Evolutionary conservation across 345 rosid species (phyloP), one percentile per base, ranked within the genome.

Genomic region (Triadica sebifera): DNA sequence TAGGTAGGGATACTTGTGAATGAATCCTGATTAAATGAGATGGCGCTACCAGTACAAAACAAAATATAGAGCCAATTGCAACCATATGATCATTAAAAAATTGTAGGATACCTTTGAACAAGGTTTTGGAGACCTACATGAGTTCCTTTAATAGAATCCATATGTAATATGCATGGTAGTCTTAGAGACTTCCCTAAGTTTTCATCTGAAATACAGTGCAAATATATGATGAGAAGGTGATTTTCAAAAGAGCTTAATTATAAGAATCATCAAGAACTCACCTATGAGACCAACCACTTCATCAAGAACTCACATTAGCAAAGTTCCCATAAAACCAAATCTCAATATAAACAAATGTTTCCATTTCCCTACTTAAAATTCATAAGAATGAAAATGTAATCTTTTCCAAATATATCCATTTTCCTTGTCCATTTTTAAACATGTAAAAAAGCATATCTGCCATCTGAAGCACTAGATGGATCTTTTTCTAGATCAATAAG

Each of bases 111-210:
- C 99, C 98, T 93, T 79, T 95, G 99, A 69, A 93, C 81, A 45
- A 95, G 96, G 82, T 86, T 90, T 80, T 95, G 90, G 73, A 95
- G 96, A 37, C 99, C 98, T 13, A 92, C 87, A 74, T 95, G 99
- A 78, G 89, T 95, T 79, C 99, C 99, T 91, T 78, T 95, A 60
- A 95, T 90, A 65, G 99, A 93, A 81, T 95, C 99, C 99, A 95
- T 93, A 74, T 95, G 99, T 82, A 95, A 78, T 76, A 95, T 86
- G 76, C 99, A 95, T 19, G 99, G 98, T 29, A 93, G 80, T 77
- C 82, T 93, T 53, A 76, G 72, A 15, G 85, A 81, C 75, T 81
- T 83, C 65, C 74, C 80, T 50, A 81, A 50, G 20, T 89, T 90
- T 63, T 81, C 88, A 75, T 88, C 99, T 93, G 87, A 70, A 81